A percentile compares a stretch with the other conserved stretches of the same genome.
phyloP scores from a whole-genome alignment of 192 early-diverging fungal species.

The Coemansia sp. region DNA sequence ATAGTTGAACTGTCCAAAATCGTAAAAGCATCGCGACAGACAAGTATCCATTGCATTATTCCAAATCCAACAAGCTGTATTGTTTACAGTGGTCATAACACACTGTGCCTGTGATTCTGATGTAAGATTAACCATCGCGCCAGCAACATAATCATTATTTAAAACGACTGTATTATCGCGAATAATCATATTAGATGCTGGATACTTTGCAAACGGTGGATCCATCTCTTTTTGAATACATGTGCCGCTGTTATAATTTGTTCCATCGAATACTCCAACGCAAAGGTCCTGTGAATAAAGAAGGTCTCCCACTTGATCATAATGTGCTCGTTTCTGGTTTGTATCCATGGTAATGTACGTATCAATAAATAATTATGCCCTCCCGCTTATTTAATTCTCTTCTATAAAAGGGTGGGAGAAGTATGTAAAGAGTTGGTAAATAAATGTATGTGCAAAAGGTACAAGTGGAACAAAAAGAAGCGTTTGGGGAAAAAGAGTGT shows the following conservation, averaged over 20 bases:
- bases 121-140: conserved; percentile 28
- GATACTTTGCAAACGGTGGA: conserved; percentile 7
- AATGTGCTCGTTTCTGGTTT: conserved; percentile 13
- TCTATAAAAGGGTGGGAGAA: too few relatives aligned
- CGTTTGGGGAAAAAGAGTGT: neutral
- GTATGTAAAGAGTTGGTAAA: neutral
- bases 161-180: conserved; percentile 29
- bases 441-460: conserved; percentile 1
- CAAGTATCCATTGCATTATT: conserved; percentile 18
- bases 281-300: conserved; percentile 47
- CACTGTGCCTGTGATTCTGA: conserved; percentile 43
- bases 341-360: neutral
- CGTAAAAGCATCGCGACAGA: conserved; percentile 16
- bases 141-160: conserved; percentile 21
- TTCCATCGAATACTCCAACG: conserved; percentile 45
- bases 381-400: neutral
- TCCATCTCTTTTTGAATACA: conserved; percentile 22
- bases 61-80: conserved; percentile 48
- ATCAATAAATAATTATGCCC: conserved; percentile 2
- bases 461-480: conserved; percentile 10
- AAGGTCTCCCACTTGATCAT: conserved; percentile 37
- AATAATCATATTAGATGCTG: conserved; percentile 24
- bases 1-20: neutral
- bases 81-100: conserved; percentile 33
- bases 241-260: conserved; percentile 44